These are phyloP conservation scores for Wickerhamiella galacta DNA, from an alignment of 805 yeast species.

Conservation along the genomic window DNA sequence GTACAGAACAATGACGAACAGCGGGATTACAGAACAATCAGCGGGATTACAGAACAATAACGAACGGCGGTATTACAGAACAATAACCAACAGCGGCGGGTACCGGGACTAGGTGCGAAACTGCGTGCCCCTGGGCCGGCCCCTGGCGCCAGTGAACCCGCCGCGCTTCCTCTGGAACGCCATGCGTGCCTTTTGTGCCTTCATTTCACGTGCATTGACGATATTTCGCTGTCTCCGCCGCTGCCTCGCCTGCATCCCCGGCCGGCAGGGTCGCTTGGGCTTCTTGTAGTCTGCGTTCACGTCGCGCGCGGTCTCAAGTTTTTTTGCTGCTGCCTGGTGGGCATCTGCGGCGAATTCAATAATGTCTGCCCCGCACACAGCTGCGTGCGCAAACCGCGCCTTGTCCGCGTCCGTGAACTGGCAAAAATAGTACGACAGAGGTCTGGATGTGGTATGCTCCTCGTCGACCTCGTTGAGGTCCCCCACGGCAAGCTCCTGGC, in stretches of 20 bases:
- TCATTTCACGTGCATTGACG: too few species aligned
- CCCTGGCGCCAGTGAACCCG: too few species aligned
- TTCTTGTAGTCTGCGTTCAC: conserved; percentile 9
- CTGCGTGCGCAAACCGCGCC: conserved; percentile 3
- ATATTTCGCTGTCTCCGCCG: conserved; percentile 2
- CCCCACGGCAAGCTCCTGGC: conserved; percentile 5
- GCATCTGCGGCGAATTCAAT: conserved; percentile 1
- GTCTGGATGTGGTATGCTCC: conserved; percentile 6
- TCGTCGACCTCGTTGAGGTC: conserved; percentile 5
- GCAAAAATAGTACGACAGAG: conserved; percentile 8
- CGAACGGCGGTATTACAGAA: too few species aligned
- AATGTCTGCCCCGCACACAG: conserved; percentile 9
- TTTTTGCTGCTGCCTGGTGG: conserved; percentile 1
- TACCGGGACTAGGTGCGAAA: too few species aligned
- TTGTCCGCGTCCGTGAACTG: conserved; percentile 1
- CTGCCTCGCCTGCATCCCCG: conserved; percentile 13
- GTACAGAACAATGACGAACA: not conserved
- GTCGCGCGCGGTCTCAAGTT: conserved; percentile 10
- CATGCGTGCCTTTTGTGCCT: too few species aligned
- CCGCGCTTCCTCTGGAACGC: too few species aligned
- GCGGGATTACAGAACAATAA: too few species aligned
- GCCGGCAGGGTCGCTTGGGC: conserved; percentile 10
- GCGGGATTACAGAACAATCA: too few species aligned
- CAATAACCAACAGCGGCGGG: too few species aligned
- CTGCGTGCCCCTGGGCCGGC: too few species aligned